A percentile compares a stretch with the other conserved stretches of the same genome.
These are phyloP conservation scores for Sphaerulina populicola DNA, from an alignment of 2,329 filamentous ascomycete species.

Conservation along the genomic window DNA sequence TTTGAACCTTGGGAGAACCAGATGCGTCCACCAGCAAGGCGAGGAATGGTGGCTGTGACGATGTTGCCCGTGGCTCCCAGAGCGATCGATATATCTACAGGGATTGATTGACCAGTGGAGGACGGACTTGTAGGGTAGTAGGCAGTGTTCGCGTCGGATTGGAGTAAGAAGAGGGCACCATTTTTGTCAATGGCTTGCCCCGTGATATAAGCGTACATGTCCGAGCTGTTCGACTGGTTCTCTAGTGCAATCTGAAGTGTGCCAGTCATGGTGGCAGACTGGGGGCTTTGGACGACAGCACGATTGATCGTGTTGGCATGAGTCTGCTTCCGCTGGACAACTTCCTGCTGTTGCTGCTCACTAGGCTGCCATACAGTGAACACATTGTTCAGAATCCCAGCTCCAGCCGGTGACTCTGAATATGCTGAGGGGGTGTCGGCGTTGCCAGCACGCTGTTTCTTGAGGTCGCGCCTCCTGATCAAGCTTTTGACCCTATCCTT, in stretches of 20 bases:
- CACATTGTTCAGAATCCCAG: slow-evolving; percentile 1
- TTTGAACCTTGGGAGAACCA: slow-evolving; percentile 32
- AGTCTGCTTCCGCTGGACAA: slow-evolving; percentile 2
- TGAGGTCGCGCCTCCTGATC: slow-evolving; percentile 13
- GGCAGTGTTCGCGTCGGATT: slow-evolving; percentile 31
- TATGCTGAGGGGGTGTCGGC: neutral
- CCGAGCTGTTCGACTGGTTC: slow-evolving; percentile 30
- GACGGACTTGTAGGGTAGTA: slow-evolving; percentile 33
- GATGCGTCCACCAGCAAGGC: slow-evolving; percentile 33
- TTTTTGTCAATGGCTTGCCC: slow-evolving; percentile 32
- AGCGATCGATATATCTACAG: slow-evolving; percentile 38
- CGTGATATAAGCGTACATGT: slow-evolving; percentile 46
- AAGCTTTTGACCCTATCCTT: slow-evolving; percentile 20
- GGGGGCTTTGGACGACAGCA: slow-evolving; percentile 8
- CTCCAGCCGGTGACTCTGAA: neutral
- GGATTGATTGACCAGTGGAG: slow-evolving; percentile 31
- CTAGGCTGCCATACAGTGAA: slow-evolving; percentile 10
- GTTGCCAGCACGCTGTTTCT: slow-evolving; percentile 6
- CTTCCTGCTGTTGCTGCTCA: slow-evolving; percentile 5
- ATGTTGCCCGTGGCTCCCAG: slow-evolving; percentile 34
- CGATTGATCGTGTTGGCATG: slow-evolving; percentile 14
- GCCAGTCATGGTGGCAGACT: slow-evolving; percentile 23
- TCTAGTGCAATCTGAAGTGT: slow-evolving; percentile 28
- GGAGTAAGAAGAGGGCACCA: slow-evolving; percentile 29
- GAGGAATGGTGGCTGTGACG: slow-evolving; percentile 30